Base-by-base conservation (phyloP, 2,329 filamentous ascomycete genomes). In the Stagonosporopsis cucurbitacearum region DNA sequence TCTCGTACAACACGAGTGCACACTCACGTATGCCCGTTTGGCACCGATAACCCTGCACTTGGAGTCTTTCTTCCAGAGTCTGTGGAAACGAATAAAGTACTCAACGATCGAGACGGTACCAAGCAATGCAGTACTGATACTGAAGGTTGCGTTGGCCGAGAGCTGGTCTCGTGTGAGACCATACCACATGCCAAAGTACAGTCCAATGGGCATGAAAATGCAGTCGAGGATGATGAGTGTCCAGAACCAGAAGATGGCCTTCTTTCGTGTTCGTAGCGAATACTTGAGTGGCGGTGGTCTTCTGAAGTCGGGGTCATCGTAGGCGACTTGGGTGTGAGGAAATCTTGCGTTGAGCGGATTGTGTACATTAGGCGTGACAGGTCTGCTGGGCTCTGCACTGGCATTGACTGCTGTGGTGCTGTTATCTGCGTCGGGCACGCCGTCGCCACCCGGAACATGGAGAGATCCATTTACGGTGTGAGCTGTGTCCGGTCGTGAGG, bases 101-200 rank as follows among this genome's bases (percentile, higher is more conserved):
- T 84, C 82, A 35, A 84, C 69, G 50, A 84, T 83, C 25, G 79
- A 82, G 22, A 82, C 79, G 33, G 79, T 81, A 23, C 82, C 82
- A 1, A 84, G 73, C 22, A 80, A 71, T 1, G 79, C 81, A 1
- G 82, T 84, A 60, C 82, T 82, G 60, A 84, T 83, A 59, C 78
- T 81, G 72, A 83, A 83, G 63, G 82, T 76, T 32, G 79, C 77
- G 46, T 82, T 82, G 40, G 79, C 78, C 0, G 77, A 79, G 28
- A 87, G 67, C 52, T 74, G 64, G 23, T 73, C 71, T 25, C 71
- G 58, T 58, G 77, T 74, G 9, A 83, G 82, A 59, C 78, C 79
- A 60, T 86, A 86, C 82, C 83, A 86, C 33, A 88, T 75, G 44
- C 81, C 78, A 75, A 84, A 88, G 73, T 87, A 88, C 2, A 88